phyloP scores from a whole-genome alignment of 2,329 filamentous ascomycete genomes.

The Colletotrichum truncatum region DNA sequence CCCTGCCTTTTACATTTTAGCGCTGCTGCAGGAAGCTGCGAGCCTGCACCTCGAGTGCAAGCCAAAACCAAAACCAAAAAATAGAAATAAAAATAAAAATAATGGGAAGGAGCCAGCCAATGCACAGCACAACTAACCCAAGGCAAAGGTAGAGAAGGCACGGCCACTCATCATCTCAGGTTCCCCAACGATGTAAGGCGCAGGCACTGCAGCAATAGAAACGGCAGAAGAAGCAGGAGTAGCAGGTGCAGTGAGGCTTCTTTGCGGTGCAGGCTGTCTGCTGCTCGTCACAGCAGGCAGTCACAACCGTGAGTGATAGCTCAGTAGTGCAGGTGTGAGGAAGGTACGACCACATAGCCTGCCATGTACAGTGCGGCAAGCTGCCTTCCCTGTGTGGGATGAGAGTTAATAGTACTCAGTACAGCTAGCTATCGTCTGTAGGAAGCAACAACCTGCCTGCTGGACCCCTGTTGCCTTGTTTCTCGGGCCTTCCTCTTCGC shows the following conservation, averaged over 20 bases:
- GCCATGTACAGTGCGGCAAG: conserved; percentile 9
- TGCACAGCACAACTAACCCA: not conserved
- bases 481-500: not conserved
- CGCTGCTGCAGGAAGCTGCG: conserved; percentile 24
- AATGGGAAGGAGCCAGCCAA: too few species aligned
- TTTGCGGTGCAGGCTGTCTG: too few species aligned
- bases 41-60: conserved; percentile 4
- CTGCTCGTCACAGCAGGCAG: too few species aligned
- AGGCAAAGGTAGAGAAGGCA: too few species aligned
- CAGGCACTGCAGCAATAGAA: not conserved
- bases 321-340: not conserved
- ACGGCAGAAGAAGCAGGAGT: not conserved
- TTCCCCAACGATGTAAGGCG: too few species aligned
- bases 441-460: not conserved
- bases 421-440: not conserved
- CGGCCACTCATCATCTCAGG: too few species aligned
- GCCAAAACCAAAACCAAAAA: not conserved
- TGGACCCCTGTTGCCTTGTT: conserved; percentile 21
- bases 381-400: not conserved
- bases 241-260: too few species aligned
- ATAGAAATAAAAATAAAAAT: not conserved
- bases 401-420: too few species aligned
- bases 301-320: too few species aligned
- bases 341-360: not conserved
- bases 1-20: conserved; percentile 20